Base-by-base conservation (phyloP, 1,139 yeast species). In the Geotrichum aggregatum region DNA sequence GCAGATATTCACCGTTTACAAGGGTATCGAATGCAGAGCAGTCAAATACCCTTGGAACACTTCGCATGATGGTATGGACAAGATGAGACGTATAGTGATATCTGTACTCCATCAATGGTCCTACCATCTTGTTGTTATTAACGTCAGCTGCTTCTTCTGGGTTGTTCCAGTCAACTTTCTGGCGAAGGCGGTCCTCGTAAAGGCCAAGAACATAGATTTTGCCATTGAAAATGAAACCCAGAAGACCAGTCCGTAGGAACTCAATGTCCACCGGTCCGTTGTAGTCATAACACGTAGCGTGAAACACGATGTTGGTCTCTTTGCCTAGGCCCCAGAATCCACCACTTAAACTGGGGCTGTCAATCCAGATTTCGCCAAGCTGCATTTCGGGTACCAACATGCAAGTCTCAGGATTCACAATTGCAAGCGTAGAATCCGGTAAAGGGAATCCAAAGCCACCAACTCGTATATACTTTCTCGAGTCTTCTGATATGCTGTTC, bases 331-430 rank as follows among this genome's bases (percentile, higher is more conserved):
- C 91, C 82, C 88, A 88, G 63, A 86, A 87, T 0, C 96, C 96
- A 7, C 96, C 96, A 3, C 92, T 82, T 7, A 88, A 71, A 56
- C 95, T 85, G 1, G 92, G 95, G 55, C 91, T 82, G 64, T 88
- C 96, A 19, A 92, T 86, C 98, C 98, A 94, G 33, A 92, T 84
- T 67, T 92, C 99, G 22, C 98, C 98, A 14, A 94, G 85, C 59
- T 86, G 91, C 61, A 87, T 80, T 46, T 76, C 80, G 1, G 79
- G 77, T 2, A 86, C 83, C 19, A 88, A 71, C 7, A 80, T 69
- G 28, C 83, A 76, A 56, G 87, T 84, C 59, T 94, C 98, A 0
- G 98, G 98, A 64, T 94, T 89, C 0, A 92, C 98, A 31, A 92
- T 82, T 0, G 98, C 97, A 42, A 92, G 69, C 0, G 95, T 87